A percentile compares a stretch with the other conserved stretches of the same genome.
phyloP scores from a whole-genome alignment of 2,329 filamentous ascomycete genomes.

The Teratosphaeria nubilosa region DNA sequence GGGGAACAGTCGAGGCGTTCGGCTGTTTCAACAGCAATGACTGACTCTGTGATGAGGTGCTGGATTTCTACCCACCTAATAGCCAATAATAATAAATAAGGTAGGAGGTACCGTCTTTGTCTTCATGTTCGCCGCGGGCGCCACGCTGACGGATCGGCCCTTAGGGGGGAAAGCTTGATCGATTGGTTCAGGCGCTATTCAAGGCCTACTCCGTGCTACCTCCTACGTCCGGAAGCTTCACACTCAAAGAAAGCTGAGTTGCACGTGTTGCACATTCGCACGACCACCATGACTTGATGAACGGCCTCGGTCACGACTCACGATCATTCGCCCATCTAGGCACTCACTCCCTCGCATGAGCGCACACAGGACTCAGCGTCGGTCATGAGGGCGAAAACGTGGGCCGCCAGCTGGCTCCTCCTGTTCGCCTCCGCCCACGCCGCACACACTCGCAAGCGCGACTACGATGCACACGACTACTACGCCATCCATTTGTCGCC shows the following conservation, averaged over 20 bases:
- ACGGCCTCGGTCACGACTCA: not conserved
- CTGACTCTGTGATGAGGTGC: no score
- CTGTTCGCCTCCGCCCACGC: not conserved
- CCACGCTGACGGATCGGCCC: not conserved
- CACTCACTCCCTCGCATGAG: not conserved
- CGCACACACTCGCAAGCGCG: constrained; percentile 4
- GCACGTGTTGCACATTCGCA: not conserved
- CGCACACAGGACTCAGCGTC: not conserved
- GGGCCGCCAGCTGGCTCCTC: not conserved
- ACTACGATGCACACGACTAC: constrained; percentile 73
- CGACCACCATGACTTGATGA: not conserved
- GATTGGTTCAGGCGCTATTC: not conserved
- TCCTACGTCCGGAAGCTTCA: not conserved
- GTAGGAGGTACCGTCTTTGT: no score
- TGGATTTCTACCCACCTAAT: no score
- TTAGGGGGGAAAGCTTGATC: not conserved
- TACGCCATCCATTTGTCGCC: constrained; percentile 79
- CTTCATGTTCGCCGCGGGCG: not conserved
- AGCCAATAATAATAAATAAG: no score
- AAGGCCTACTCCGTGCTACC: not conserved
- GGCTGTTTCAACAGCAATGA: no score
- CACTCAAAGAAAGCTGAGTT: not conserved
- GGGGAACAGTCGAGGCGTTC: no score
- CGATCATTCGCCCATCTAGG: not conserved
- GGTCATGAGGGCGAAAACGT: not conserved